Percentiles rank a stretch among this genome's conserved stretches.
These are phyloP conservation scores for Tetraselmis striata DNA, from an alignment of 139 green algal species.

Conservation along the genomic window DNA sequence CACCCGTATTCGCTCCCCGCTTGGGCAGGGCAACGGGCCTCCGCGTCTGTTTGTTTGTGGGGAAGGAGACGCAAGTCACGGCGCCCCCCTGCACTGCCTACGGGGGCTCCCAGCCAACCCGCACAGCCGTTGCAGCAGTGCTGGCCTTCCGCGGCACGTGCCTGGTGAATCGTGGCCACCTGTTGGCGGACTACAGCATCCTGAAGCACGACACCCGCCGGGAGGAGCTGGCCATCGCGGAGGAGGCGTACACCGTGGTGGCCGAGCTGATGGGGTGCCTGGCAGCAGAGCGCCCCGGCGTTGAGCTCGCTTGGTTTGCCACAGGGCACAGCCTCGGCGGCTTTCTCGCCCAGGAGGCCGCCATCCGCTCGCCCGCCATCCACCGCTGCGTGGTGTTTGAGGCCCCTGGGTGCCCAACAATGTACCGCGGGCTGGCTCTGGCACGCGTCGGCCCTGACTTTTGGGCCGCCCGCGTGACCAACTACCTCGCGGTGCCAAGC, in stretches of 20 bases:
- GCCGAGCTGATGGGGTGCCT: not conserved
- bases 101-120: not conserved
- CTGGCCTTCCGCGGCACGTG: not conserved
- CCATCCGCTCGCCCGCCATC: not conserved
- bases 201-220: not conserved
- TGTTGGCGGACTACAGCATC: not conserved
- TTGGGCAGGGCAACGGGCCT: not conserved
- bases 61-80: not conserved
- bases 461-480: not conserved
- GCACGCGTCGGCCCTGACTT: not conserved
- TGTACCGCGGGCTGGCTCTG: not conserved
- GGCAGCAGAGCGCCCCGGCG: not conserved
- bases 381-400: not conserved
- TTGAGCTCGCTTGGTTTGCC: not conserved
- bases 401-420: not conserved
- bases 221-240: not conserved
- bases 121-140: not conserved
- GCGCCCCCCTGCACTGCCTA: not conserved
- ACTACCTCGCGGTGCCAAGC: not conserved
- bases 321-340: not conserved
- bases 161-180: not conserved
- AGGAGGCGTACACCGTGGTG: not conserved
- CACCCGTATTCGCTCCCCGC: not conserved
- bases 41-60: not conserved
- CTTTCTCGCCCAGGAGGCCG: not conserved